Base-by-base conservation (phyloP, 495 filamentous ascomycete genomes). In the Friedmanniomyces simplex region DNA sequence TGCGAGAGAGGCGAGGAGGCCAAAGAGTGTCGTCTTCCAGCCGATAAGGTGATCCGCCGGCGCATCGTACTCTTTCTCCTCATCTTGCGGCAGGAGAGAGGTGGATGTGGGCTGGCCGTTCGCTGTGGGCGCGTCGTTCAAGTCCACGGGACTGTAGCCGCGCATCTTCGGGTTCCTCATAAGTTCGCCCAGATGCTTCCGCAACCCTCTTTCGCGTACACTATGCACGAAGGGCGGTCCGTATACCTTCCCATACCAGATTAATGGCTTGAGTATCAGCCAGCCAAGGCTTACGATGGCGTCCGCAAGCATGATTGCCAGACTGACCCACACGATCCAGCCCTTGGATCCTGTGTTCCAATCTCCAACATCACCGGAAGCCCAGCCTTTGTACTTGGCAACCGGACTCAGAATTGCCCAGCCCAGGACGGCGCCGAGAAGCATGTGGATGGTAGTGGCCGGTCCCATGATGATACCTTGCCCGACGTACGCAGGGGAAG, bases 231-330 rank as follows among this genome's bases (percentile, higher is more conserved):
- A 21, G 1, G 47, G 56, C 26, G 68, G 59, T 25, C 60, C 63
- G 58, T 69, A 74, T 16, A 57, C 59, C 1, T 76, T 72, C 14
- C 66, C 70, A 55, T 71, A 68, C 1, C 59, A 60, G 13, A 86
- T 63, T 1, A 85, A 52, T 7, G 86, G 83, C 26, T 79, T 82
- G 11, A 85, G 55, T 6, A 89, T 76, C 24, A 99, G 76, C 74
- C 88, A 90, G 4, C 87, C 82, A 20, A 99, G 78, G 62, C 87
- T 96, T 52, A 96, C 78, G 3, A 97, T 73, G 1, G 91, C 87
- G 71, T 99, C 93, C 8, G 88, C 85, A 59, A 99, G 79, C 93
- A 99, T 99, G 60, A 99, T 94, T 0, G 93, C 89, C 30, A 99
- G 71, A 55, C 87, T 91, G 1, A 91, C 74, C 93, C 93, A 99